phyloP scores from a whole-genome alignment of 345 rosid genomes.

The Eucalyptus leucophloia region DNA sequence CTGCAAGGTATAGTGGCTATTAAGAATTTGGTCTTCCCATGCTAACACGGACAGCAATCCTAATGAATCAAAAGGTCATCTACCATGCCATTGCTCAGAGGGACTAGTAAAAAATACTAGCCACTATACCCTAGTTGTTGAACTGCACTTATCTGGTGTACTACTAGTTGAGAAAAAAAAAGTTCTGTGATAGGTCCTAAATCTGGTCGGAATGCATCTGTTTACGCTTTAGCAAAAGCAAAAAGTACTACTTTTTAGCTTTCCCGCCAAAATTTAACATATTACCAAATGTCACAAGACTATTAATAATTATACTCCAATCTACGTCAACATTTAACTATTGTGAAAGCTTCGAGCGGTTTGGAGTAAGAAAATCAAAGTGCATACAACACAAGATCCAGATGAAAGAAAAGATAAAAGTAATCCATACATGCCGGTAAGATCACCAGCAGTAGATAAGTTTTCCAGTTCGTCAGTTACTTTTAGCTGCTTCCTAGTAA shows the following conservation, averaged over 20 bases:
- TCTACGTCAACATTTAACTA: neutral
- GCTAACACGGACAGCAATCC: neutral
- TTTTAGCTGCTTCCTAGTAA: neutral
- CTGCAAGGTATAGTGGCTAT: neutral
- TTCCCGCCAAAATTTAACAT: neutral
- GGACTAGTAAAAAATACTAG: neutral
- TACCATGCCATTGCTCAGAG: neutral
- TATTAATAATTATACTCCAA: neutral
- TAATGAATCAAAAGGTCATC: neutral
- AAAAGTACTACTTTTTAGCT: neutral
- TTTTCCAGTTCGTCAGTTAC: neutral
- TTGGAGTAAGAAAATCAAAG: neutral
- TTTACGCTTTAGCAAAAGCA: neutral
- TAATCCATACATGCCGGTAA: neutral
- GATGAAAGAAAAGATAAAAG: neutral
- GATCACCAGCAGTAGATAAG: neutral
- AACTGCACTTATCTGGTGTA: neutral
- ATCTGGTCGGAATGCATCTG: neutral
- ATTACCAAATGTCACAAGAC: neutral
- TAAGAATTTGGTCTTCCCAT: neutral
- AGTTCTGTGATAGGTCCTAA: neutral
- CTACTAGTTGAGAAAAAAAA: neutral
- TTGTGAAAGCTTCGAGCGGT: neutral
- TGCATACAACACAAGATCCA: neutral
- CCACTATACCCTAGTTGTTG: neutral